Conservation (phyloP, 2,329 filamentous ascomycete genomes). For the Clarireedia hainanense region DNA sequence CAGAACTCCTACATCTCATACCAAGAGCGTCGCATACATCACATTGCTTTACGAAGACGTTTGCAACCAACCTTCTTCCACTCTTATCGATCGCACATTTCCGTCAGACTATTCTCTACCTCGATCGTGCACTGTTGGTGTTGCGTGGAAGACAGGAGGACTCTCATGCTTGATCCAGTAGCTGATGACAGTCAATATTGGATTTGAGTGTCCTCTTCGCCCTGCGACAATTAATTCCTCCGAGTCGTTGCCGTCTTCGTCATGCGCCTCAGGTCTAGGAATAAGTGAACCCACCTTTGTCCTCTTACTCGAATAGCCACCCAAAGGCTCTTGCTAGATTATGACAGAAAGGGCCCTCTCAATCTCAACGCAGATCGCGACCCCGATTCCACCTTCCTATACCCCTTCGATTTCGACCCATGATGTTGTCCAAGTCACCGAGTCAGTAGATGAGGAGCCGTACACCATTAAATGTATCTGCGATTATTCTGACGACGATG, state of each 20-base stretch:
- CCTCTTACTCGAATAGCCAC: constrained; percentile 27
- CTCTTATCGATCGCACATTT: neutral
- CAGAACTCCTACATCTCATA: constrained; percentile 1
- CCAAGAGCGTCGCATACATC: neutral
- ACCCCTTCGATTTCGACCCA: constrained; percentile 18
- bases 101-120: neutral
- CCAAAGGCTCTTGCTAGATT: constrained; percentile 31
- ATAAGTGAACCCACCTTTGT: constrained; percentile 30
- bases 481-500: constrained; percentile 87
- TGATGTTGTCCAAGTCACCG: constrained; percentile 30
- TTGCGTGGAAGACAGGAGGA: constrained; percentile 1
- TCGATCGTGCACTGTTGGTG: constrained; percentile 1
- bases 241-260: constrained; percentile 31
- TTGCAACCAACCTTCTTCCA: neutral
- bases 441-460: constrained; percentile 62
- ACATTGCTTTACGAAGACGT: neutral
- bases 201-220: constrained; percentile 16
- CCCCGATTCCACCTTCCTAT: constrained; percentile 22
- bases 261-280: constrained; percentile 31
- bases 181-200: constrained; percentile 24
- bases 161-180: constrained; percentile 10
- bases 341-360: constrained; percentile 32
- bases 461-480: constrained; percentile 99
- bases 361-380: constrained; percentile 30
- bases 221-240: constrained; percentile 24